These are phyloP conservation scores for Talaromyces sp. DNA, from an alignment of 2,329 filamentous ascomycete species.

Conservation along the genomic window DNA sequence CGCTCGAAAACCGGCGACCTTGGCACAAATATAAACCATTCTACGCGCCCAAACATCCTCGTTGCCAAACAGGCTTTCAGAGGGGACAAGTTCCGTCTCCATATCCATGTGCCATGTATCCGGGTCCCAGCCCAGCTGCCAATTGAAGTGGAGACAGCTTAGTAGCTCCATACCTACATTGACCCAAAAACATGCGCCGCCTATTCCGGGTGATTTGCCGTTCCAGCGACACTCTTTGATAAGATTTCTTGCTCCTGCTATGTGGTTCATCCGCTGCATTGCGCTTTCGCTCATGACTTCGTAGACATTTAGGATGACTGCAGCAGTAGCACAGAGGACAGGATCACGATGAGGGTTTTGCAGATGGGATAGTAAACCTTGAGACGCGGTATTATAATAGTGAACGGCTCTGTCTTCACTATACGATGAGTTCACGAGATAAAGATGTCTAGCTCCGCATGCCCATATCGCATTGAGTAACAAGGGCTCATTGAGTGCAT, in stretches of 20 bases:
- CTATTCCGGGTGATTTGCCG: conserved; percentile 70
- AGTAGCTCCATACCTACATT: conserved; percentile 89
- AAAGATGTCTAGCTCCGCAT: conserved; percentile 78
- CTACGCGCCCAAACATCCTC: conserved; percentile 86
- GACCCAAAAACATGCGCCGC: conserved; percentile 88
- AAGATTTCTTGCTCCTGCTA: conserved; percentile 74
- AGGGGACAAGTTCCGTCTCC: conserved; percentile 55
- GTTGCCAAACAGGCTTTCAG: conserved; percentile 50
- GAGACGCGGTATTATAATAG: conserved; percentile 83
- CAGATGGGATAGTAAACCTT: conserved; percentile 66
- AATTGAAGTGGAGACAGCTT: conserved; percentile 80
- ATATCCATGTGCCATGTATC: conserved; percentile 86
- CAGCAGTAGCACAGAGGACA: conserved; percentile 77
- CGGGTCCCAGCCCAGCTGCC: conserved; percentile 81
- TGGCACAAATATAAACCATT: conserved; percentile 83
- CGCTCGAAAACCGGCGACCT: conserved; percentile 78
- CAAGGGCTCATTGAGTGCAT: conserved; percentile 78
- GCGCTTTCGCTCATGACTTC: conserved; percentile 84
- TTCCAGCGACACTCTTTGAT: conserved; percentile 91
- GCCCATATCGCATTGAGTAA: conserved; percentile 82
- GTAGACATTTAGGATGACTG: conserved; percentile 84
- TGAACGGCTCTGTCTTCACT: conserved; percentile 70
- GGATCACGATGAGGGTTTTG: conserved; percentile 82
- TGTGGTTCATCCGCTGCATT: conserved; percentile 79
- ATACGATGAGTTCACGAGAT: conserved; percentile 63